A percentile compares a stretch with the other conserved stretches of the same genome.
Evolutionary conservation across 768 basidiomycete genomes (phyloP).

Genomic region (Xerocomus brunneocitrinus): DNA sequence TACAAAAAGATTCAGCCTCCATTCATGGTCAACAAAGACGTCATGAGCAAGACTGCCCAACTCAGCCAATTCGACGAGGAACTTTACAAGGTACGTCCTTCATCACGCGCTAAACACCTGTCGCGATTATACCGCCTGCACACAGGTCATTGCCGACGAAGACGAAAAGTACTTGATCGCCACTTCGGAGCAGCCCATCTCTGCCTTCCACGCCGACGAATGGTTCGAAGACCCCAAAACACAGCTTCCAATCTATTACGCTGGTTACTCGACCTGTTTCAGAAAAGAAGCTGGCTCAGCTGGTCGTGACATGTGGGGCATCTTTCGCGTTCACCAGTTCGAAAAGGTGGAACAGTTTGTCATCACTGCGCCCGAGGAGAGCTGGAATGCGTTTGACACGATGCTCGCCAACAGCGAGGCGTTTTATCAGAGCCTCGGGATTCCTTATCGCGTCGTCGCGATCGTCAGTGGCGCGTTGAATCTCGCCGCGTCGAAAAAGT

Average conservation of each 20-base stretch:
- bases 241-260: slow-evolving; percentile 89
- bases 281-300: slow-evolving; percentile 98
- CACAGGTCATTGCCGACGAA: slow-evolving; percentile 76
- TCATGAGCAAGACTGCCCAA: slow-evolving; percentile 97
- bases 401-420: slow-evolving; percentile 90
- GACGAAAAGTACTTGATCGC: slow-evolving; percentile 99
- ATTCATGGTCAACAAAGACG: slow-evolving; percentile 97
- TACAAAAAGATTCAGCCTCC: slow-evolving; percentile 97
- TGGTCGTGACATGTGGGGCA: slow-evolving; percentile 98
- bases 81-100: slow-evolving; percentile 74
- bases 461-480: slow-evolving; percentile 98
- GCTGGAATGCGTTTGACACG: slow-evolving; percentile 88
- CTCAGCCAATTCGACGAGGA: slow-evolving; percentile 98
- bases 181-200: slow-evolving; percentile 98
- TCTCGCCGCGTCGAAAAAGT: slow-evolving; percentile 95
- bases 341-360: slow-evolving; percentile 99
- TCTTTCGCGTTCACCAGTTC: slow-evolving; percentile 99
- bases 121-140: not conserved
- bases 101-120: not conserved
- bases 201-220: slow-evolving; percentile 91
- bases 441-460: slow-evolving; percentile 88
- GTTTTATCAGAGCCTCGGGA: slow-evolving; percentile 92
- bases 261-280: slow-evolving; percentile 94
- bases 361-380: slow-evolving; percentile 90
- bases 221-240: slow-evolving; percentile 94